phyloP scores from a whole-genome alignment of 352 stramenopile genomes.

The Globisporangium solare region DNA sequence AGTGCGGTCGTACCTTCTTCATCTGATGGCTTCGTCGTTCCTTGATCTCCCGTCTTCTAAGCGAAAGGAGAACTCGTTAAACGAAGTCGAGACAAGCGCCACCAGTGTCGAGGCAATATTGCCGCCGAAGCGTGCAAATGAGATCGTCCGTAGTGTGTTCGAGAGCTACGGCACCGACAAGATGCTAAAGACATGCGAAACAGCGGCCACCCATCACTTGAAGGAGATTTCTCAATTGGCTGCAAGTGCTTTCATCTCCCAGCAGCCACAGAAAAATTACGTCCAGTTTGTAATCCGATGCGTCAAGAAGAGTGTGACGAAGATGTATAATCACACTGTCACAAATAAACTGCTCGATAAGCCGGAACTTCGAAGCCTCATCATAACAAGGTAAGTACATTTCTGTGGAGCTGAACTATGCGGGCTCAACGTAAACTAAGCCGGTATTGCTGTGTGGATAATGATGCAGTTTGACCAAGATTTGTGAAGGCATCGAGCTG shows the following conservation, averaged over 20 bases:
- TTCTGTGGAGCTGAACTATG: slow-evolving; percentile 1
- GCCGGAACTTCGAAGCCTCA: slow-evolving; percentile 25
- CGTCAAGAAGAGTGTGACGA: slow-evolving; percentile 35
- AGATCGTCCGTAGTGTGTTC: slow-evolving; percentile 3
- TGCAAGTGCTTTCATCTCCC: background rate
- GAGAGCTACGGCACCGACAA: slow-evolving; percentile 8
- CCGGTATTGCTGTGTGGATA: slow-evolving; percentile 22
- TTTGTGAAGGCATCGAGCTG: slow-evolving; percentile 2
- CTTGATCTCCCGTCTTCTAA: slow-evolving; percentile 1
- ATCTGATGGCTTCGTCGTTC: slow-evolving; percentile 7
- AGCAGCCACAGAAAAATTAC: slow-evolving; percentile 16
- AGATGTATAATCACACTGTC: slow-evolving; percentile 39
- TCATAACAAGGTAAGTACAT: slow-evolving; percentile 46
- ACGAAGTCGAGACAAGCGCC: slow-evolving; percentile 1
- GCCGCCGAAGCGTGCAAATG: slow-evolving; percentile 1
- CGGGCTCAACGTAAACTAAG: background rate
- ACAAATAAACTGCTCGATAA: slow-evolving; percentile 17
- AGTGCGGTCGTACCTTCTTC: slow-evolving; percentile 3
- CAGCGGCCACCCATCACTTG: slow-evolving; percentile 19
- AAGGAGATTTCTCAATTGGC: slow-evolving; percentile 22
- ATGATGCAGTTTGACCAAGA: slow-evolving; percentile 21
- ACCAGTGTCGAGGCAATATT: background rate
- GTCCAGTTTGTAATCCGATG: slow-evolving; percentile 32
- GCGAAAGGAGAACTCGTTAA: background rate
- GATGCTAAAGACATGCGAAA: slow-evolving; percentile 25